Conservation (phyloP, 177 flowering plant genomes). For the Vitis hybrid region DNA sequence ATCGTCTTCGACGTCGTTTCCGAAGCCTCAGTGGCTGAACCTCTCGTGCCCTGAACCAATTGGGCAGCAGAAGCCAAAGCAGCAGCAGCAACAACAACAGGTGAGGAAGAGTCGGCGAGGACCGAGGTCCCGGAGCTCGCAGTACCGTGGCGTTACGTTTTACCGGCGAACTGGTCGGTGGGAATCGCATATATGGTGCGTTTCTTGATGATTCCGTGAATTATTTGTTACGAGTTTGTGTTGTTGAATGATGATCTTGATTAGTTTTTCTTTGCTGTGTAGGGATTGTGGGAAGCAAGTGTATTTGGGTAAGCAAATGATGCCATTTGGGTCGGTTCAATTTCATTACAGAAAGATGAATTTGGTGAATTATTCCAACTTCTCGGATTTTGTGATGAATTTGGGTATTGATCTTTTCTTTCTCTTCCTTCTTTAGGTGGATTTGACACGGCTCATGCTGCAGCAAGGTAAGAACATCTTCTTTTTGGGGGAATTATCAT, state of each 20-base stretch:
- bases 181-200: slow-evolving; percentile 97
- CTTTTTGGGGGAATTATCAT: background rate
- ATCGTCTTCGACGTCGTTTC: background rate
- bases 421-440: slow-evolving; percentile 28
- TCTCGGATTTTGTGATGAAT: background rate
- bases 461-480: slow-evolving; percentile 33
- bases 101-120: slow-evolving; percentile 51
- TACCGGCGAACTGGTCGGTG: slow-evolving; percentile 73
- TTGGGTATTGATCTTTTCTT: background rate
- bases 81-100: slow-evolving; percentile 24
- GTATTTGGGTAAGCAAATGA: slow-evolving; percentile 58
- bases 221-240: background rate
- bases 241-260: background rate
- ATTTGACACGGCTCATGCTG: slow-evolving; percentile 49
- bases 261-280: slow-evolving; percentile 11
- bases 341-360: background rate
- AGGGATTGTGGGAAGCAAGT: slow-evolving; percentile 99
- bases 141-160: slow-evolving; percentile 65
- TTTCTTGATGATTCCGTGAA: background rate
- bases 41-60: slow-evolving; percentile 13
- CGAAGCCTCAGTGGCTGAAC: slow-evolving; percentile 32
- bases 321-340: slow-evolving; percentile 7
- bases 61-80: slow-evolving; percentile 18
- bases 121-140: slow-evolving; percentile 59
- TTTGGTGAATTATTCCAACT: background rate